Percentiles rank a stretch among this genome's conserved stretches.
Conservation (phyloP, 2,329 filamentous ascomycete genomes). For the Fusarium papillatum region DNA sequence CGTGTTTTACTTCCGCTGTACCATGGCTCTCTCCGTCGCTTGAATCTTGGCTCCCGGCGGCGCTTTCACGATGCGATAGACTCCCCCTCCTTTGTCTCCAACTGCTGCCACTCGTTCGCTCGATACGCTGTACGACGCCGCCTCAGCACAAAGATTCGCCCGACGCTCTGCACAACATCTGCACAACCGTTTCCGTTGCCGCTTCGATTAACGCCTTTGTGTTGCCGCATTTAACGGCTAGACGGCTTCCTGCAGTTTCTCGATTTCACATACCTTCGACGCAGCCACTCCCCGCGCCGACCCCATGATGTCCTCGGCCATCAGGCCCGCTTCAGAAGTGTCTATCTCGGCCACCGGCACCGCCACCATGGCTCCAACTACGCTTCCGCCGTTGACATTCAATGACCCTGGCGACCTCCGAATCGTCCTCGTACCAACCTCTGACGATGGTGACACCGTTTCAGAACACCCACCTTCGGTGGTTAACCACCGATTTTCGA, state of each 20-base stretch:
- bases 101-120: slow-evolving; percentile 40
- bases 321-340: slow-evolving; percentile 42
- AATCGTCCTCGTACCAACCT: slow-evolving; percentile 46
- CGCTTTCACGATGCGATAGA: slow-evolving; percentile 44
- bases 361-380: slow-evolving; percentile 46
- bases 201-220: slow-evolving; percentile 14
- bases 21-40: slow-evolving; percentile 39
- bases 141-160: slow-evolving; percentile 24
- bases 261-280: slow-evolving; percentile 11
- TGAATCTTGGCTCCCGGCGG: slow-evolving; percentile 40
- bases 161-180: slow-evolving; percentile 14
- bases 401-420: slow-evolving; percentile 44
- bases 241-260: slow-evolving; percentile 29
- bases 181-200: slow-evolving; percentile 13
- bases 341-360: slow-evolving; percentile 40
- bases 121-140: slow-evolving; percentile 32
- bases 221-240: slow-evolving; percentile 21
- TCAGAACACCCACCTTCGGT: slow-evolving; percentile 22
- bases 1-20: slow-evolving; percentile 22
- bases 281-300: slow-evolving; percentile 14
- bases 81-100: slow-evolving; percentile 36
- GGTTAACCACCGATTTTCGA: slow-evolving; percentile 33
- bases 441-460: slow-evolving; percentile 30
- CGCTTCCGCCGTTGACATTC: slow-evolving; percentile 47
- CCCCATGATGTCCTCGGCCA: slow-evolving; percentile 39